Base-by-base conservation (phyloP, 352 stramenopile species). In the Phytophthora hybrid region DNA sequence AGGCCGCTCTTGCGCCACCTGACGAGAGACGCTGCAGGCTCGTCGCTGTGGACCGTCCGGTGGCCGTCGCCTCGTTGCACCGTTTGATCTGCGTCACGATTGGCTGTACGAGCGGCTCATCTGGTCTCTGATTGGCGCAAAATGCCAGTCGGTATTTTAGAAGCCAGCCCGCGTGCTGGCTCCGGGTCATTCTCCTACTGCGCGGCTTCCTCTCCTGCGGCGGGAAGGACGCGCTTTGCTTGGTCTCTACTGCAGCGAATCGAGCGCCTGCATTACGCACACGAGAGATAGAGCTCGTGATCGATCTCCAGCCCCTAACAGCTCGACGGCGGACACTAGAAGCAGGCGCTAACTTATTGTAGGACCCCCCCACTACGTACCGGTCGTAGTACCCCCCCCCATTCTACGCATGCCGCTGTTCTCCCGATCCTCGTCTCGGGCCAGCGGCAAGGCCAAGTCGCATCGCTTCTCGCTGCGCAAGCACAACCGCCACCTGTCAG, bases 381-480 rank as follows among this genome's bases (percentile, higher is more conserved):
- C 21, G 41, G 64, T 66, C 56, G 59, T 62, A 63, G 59, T 71
- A 77, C 52, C n/a, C 5, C 61, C 39, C 23, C 52, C 41, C 61
- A 21, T 49, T 13, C 34, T 41, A 41, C 74, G 69, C 55, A 93
- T 93, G 86, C 81, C 84, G 73, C 82, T 92, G 44, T 92, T 93
- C 81, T 85, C 77, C 53, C 81, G 82, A 44, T 81, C 86, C 32
- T 83, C 79, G 54, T 66, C 71, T 21, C 67, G 69, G 44, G 52
- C 67, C 49, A 21, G 41, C 16, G 41, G 55, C 66, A 85, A 88
- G 72, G 67, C 70, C 73, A 89, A 89, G 74, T 81, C 78, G 55
- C 71, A 74, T 18, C 82, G 83, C 72, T 92, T 93, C 71, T 92
- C 84, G 60, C 83, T 93, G 76, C 87, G 84, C 57, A 89, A 86